Percentiles rank a stretch among this genome's conserved stretches.
Evolutionary conservation across 2,329 filamentous ascomycete genomes (phyloP).

Genomic region (Beauveria sp.): DNA sequence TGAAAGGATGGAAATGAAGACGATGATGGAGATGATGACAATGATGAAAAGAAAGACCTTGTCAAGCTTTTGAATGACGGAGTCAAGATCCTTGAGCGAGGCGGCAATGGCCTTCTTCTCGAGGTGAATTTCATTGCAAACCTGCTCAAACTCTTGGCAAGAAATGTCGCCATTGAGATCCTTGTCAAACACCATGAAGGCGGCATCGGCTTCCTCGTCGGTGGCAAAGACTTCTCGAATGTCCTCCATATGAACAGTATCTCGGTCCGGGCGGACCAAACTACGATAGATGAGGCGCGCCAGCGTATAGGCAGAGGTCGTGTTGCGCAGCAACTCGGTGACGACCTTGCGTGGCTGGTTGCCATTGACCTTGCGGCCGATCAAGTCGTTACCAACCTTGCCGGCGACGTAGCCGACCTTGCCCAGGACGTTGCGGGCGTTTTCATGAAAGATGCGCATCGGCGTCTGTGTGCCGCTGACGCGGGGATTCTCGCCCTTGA

Average conservation of each 20-base stretch:
- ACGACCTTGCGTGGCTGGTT: conserved; percentile 82
- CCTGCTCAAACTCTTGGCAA: conserved; percentile 87
- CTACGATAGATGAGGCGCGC: conserved; percentile 84
- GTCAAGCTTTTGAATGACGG: conserved; percentile 84
- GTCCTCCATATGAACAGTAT: conserved; percentile 72
- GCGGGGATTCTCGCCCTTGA: conserved; percentile 32
- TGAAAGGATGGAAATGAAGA: conserved; percentile 84
- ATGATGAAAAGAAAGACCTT: conserved; percentile 85
- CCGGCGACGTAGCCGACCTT: conserved; percentile 82
- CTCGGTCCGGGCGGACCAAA: conserved; percentile 64
- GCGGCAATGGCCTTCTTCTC: conserved; percentile 94
- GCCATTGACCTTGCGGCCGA: conserved; percentile 63
- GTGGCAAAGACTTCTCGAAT: conserved; percentile 71
- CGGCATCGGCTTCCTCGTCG: conserved; percentile 78
- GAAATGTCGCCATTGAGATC: conserved; percentile 95
- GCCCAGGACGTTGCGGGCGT: conserved; percentile 65
- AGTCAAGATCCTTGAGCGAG: conserved; percentile 89
- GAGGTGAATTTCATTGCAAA: conserved; percentile 87
- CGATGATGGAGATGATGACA: conserved; percentile 68
- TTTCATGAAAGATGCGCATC: conserved; percentile 62
- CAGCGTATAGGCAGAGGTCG: conserved; percentile 69
- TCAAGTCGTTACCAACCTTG: conserved; percentile 84
- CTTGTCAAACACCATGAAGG: conserved; percentile 89
- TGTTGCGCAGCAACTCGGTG: conserved; percentile 64
- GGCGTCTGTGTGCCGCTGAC: conserved; percentile 65